Percentiles rank a stretch among this genome's conserved stretches.
phyloP scores from a whole-genome alignment of 78 protist species.

The Diacronema lutheri region DNA sequence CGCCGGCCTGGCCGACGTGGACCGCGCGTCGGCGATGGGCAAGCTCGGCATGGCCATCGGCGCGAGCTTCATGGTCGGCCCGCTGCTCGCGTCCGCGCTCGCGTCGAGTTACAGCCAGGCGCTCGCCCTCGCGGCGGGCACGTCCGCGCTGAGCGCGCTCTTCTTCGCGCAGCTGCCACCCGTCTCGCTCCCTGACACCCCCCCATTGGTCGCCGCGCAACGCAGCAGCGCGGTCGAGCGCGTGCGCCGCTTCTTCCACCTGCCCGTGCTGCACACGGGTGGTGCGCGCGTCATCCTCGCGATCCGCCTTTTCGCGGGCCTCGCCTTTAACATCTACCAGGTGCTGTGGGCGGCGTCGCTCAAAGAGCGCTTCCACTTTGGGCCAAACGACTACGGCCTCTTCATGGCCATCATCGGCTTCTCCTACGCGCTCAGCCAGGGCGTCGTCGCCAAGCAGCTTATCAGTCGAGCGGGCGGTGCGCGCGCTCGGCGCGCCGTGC shows the following conservation, averaged over 20 bases:
- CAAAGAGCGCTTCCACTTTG: neutral
- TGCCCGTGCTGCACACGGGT: too few relatives aligned
- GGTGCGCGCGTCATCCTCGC: too few relatives aligned
- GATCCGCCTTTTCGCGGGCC: too few relatives aligned
- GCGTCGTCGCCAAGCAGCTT: neutral
- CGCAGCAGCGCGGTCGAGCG: neutral
- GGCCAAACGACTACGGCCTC: neutral
- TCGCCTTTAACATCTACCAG: too few relatives aligned
- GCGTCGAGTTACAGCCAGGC: neutral
- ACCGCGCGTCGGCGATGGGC: neutral
- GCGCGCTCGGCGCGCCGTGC: neutral
- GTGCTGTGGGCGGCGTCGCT: too few relatives aligned
- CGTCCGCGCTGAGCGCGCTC: neutral
- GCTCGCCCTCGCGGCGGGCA: neutral
- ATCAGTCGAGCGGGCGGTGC: neutral
- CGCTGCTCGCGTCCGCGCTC: neutral
- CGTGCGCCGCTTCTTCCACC: neutral
- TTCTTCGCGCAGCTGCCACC: neutral
- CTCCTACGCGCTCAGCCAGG: neutral
- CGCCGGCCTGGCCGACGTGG: neutral
- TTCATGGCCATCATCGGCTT: constrained; percentile 4
- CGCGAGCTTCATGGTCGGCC: neutral
- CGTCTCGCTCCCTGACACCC: neutral
- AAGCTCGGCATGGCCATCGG: constrained; percentile 2
- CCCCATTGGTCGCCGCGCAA: too few relatives aligned